phyloP scores from a whole-genome alignment of 768 basidiomycete genomes.

The Tephrocybe rancida region DNA sequence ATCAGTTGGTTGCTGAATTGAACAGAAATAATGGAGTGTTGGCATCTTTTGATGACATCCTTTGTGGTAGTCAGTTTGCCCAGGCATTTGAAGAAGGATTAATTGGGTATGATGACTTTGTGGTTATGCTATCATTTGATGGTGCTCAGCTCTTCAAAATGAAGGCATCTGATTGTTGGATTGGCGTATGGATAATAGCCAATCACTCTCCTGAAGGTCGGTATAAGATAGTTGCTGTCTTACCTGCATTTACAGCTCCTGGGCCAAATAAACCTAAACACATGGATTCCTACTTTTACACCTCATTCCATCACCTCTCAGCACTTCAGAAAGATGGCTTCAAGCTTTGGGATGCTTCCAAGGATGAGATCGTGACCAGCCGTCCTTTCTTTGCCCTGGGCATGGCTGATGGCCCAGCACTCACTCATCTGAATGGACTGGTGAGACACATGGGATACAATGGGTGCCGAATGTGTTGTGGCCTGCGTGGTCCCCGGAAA shows the following conservation, averaged over 20 bases:
- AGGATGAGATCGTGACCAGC: constrained; percentile 6
- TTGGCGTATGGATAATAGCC: neutral
- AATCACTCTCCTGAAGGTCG: neutral
- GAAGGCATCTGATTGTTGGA: constrained; percentile 3
- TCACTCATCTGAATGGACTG: constrained; percentile 27
- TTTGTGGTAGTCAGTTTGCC: too few relatives aligned
- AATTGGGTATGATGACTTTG: neutral
- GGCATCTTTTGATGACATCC: too few relatives aligned
- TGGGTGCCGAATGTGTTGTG: constrained; percentile 36
- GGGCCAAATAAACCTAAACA: neutral
- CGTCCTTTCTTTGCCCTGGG: constrained; percentile 18
- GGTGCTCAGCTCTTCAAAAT: constrained; percentile 1
- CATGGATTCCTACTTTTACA: neutral
- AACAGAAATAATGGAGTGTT: too few relatives aligned
- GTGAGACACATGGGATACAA: constrained; percentile 29
- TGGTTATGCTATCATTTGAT: constrained; percentile 7
- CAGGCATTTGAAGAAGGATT: neutral
- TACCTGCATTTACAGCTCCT: neutral
- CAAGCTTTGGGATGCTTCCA: constrained; percentile 20
- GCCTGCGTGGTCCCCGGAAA: neutral
- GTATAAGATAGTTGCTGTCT: neutral
- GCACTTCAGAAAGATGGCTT: constrained; percentile 22
- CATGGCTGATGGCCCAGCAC: constrained; percentile 23
- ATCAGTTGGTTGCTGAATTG: too few relatives aligned
- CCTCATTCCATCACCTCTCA: neutral